Percentiles rank a stretch among this genome's conserved stretches.
phyloP scores from a whole-genome alignment of 805 yeast genomes.

The Saccharomycopsis javanensis region DNA sequence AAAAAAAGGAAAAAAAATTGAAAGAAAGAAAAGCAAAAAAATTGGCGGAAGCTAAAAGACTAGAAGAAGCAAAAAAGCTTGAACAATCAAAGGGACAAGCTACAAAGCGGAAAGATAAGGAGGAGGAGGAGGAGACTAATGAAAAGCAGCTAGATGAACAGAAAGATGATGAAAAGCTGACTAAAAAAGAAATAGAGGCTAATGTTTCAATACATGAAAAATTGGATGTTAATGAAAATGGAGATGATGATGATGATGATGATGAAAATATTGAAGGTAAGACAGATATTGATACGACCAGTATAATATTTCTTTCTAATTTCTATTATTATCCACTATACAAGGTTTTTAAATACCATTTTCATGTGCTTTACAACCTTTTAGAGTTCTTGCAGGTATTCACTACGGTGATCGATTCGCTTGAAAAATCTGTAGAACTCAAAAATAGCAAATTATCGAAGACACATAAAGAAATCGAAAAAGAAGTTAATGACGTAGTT shows the following conservation, averaged over 20 bases:
- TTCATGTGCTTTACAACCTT: conserved; percentile 14
- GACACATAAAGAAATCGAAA: conserved; percentile 4
- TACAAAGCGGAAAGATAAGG: not conserved
- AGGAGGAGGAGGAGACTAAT: not conserved
- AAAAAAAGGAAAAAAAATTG: not conserved
- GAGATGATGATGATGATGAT: not conserved
- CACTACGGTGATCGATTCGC: conserved; percentile 7
- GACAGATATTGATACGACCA: not conserved
- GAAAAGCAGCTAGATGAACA: not conserved
- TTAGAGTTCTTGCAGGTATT: conserved; percentile 19
- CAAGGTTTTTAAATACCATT: conserved; percentile 11
- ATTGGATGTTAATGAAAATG: not conserved
- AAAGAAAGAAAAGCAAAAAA: not conserved
- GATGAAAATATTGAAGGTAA: not conserved
- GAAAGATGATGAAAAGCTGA: not conserved
- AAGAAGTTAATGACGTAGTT: conserved; percentile 21
- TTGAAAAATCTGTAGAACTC: not conserved
- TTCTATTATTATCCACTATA: conserved; percentile 15
- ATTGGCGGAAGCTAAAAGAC: not conserved
- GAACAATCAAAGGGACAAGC: too few relatives aligned
- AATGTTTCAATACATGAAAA: too few relatives aligned
- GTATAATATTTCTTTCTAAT: conserved; percentile 6
- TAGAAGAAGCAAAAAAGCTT: not conserved
- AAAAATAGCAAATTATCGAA: not conserved
- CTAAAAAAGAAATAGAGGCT: too few relatives aligned